phyloP scores from a whole-genome alignment of 2,329 filamentous ascomycete genomes.

The Ceratocystis huliohia region DNA sequence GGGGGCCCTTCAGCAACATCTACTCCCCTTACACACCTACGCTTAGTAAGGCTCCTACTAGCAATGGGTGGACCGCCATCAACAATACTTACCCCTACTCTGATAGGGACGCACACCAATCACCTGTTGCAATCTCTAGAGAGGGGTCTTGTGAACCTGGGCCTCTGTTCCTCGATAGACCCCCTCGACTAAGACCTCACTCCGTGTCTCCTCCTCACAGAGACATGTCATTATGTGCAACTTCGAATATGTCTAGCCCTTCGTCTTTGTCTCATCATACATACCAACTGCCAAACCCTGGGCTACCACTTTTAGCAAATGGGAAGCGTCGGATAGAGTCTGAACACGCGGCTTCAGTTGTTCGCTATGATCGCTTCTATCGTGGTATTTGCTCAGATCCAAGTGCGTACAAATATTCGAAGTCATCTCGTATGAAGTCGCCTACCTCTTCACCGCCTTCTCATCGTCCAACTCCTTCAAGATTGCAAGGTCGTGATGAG shows the following conservation, averaged over 20 bases:
- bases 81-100: neutral
- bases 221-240: neutral
- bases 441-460: neutral
- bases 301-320: neutral
- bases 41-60: constrained; percentile 7
- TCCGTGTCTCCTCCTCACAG: constrained; percentile 8
- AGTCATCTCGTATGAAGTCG: neutral
- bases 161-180: neutral
- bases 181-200: constrained; percentile 7
- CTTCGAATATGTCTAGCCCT: neutral
- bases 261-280: neutral
- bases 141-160: constrained; percentile 13
- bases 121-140: constrained; percentile 12
- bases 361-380: constrained; percentile 11
- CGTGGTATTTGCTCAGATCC: constrained; percentile 6
- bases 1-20: neutral
- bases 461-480: neutral
- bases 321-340: constrained; percentile 16
- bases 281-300: neutral
- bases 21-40: neutral
- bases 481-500: neutral
- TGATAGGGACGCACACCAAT: constrained; percentile 7
- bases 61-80: constrained; percentile 12
- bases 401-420: constrained; percentile 13
- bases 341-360: constrained; percentile 12